Conservation (phyloP, 441 rosid species). For the Brassica balearica region DNA sequence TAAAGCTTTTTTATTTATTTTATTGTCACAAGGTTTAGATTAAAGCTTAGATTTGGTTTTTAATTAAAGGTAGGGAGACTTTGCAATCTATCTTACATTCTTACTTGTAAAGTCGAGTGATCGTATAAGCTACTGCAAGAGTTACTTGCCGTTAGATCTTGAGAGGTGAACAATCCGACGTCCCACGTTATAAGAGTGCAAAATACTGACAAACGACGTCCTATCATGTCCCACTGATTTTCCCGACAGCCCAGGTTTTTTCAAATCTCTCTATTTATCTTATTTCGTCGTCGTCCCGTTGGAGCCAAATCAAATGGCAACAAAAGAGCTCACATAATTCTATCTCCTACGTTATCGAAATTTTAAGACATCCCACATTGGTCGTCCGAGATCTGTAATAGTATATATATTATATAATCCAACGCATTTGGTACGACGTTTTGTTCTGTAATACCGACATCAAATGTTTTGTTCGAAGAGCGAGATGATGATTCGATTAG, state of each 20-base stretch:
- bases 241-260: constrained; percentile 5
- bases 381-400: constrained; percentile 34
- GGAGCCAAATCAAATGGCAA: constrained; percentile 40
- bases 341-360: constrained; percentile 17
- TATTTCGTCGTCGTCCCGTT: no score
- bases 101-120: constrained; percentile 5
- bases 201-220: constrained; percentile 18
- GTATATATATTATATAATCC: neutral
- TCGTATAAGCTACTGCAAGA: neutral
- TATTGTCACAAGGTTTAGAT: no score
- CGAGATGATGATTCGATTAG: constrained; percentile 24
- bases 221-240: constrained; percentile 40
- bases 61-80: neutral
- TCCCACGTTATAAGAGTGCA: neutral
- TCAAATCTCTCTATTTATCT: constrained; percentile 22
- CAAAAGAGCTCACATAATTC: neutral
- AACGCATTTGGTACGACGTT: constrained; percentile 8
- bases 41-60: neutral
- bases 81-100: neutral
- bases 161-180: constrained; percentile 23
- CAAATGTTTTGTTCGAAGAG: constrained; percentile 18
- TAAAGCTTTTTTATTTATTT: no score
- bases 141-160: constrained; percentile 15
- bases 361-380: constrained; percentile 32
- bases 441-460: constrained; percentile 22